phyloP scores from a whole-genome alignment of 495 filamentous ascomycete genomes.

The Penicillium subrubescens region DNA sequence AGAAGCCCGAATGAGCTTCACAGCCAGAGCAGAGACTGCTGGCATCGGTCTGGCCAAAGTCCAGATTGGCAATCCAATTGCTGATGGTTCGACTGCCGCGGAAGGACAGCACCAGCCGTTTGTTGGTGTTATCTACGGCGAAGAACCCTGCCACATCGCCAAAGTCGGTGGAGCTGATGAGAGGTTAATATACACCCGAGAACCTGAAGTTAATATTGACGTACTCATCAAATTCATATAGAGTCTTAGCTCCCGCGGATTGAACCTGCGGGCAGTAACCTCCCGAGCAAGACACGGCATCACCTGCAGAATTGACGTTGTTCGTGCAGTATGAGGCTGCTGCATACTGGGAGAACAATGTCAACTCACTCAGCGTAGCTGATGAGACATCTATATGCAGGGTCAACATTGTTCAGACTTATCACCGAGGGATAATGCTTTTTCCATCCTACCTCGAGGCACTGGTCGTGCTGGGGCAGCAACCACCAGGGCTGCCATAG shows the following conservation, averaged over 20 bases:
- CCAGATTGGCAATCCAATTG: constrained; percentile 69
- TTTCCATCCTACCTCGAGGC: constrained; percentile 29
- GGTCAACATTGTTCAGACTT: constrained; percentile 1
- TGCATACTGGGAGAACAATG: constrained; percentile 69
- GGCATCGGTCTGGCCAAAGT: constrained; percentile 39
- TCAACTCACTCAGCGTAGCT: constrained; percentile 43
- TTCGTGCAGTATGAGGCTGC: constrained; percentile 68
- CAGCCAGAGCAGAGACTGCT: constrained; percentile 46
- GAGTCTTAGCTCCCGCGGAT: constrained; percentile 54
- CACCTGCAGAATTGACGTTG: constrained; percentile 47
- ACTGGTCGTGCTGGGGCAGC: constrained; percentile 29
- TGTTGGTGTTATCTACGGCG: constrained; percentile 63
- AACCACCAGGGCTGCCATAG: constrained; percentile 22
- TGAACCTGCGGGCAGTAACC: constrained; percentile 65
- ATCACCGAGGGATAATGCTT: neutral
- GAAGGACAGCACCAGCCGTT: constrained; percentile 68
- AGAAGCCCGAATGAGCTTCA: constrained; percentile 57
- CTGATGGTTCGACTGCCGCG: constrained; percentile 62
- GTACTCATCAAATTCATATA: constrained; percentile 64
- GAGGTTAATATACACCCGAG: constrained; percentile 2
- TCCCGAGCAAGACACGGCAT: constrained; percentile 56
- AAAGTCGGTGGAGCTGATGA: constrained; percentile 44
- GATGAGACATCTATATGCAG: constrained; percentile 22
- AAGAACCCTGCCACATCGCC: constrained; percentile 71
- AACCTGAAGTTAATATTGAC: neutral